Evolutionary conservation across 2,329 filamentous ascomycete species (phyloP), one percentile per base, ranked within the genome.

Genomic region (Aspergillus neoniger): DNA sequence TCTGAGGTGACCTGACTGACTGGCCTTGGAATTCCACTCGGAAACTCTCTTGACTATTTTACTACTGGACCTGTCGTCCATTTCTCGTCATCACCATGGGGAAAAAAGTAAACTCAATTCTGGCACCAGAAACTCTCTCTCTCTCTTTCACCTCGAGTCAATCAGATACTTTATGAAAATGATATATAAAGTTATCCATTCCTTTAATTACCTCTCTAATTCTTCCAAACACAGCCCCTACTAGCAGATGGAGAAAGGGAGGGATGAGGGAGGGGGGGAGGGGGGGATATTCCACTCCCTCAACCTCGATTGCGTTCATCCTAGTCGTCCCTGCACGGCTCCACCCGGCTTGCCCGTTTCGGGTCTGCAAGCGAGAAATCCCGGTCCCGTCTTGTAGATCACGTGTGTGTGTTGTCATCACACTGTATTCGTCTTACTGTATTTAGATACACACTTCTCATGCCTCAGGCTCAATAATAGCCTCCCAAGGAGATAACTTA

Each of bases 331-430:
- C 51, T 60, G 59, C 62, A 65, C 61, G 57, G 57, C 32, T 36
- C 59, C 62, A 65, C 57, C 14, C 50, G 47, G 44, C 32, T 62
- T 62, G 48, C 59, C 63, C 28, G 21, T 62, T 63, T 19, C 51
- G 44, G 63, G 15, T 14, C 47, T 58, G 17, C 62, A 65, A 64
- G 59, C 62, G 62, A 65, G 59, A 54, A 57, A 57, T 25, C 25
- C 21, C 36, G 19, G 23, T 63, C 23, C 14, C 36, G 10, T 30
- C 9, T 12, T 10, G 9, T 36, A 23, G 6, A 56, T 61, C 64
- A 65, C 64, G 60, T 65, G 63, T 28, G 25, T 25, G 25, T 28
- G 23, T 4, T 21, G 10, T 3, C 30, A 55, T 30, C 48, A 39
- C 50, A 17, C n/a, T 21, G 30, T 23, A 23, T 25, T 21, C 50